Evolutionary conservation across 768 basidiomycete species (phyloP), one percentile per base, ranked within the genome.

Genomic region (Artomyces pyxidatus): DNA sequence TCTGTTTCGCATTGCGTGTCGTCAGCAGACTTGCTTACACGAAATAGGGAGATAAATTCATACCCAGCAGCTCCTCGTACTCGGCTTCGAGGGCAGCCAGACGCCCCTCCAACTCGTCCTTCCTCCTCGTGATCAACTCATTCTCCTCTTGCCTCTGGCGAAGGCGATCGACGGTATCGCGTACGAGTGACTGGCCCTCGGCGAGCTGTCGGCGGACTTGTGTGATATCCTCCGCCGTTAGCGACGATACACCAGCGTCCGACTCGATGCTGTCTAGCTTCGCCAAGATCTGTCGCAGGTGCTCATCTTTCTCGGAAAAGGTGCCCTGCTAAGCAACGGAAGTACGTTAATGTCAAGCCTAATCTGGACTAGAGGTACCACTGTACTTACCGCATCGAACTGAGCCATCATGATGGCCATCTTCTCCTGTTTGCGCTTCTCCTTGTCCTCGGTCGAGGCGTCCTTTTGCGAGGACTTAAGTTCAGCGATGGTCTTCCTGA

Each of bases 361-460:
- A 16, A 10, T 23, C 9, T n/a, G 30, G 42, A n/a, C 17, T 19
- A 23, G 27, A 14, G 7, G 8, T 19, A 41, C 14, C 49, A 44
- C 39, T 47, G 49, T n/a, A 71, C 86, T 61, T 56, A 95, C 95
- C 53, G 87, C 78, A 68, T 98, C 94, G 58, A 99, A 95, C 66
- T 95, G 94, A 50, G 95, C 91, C 95, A 99, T 97, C 91, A 99
- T 96, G 57, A 93, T 74, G 8, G 91, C 93, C 88, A 99, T 90
- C 77, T 97, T 97, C 73, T 98, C 95, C 61, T 95, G 92, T 68
- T 98, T 98, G 66, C 88, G 82, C 75, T 91, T 96, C 75, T 99
- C 96, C 71, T 94, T 97, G 65, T 97, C 96, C 65, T 98, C 96
- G 27, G 83, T 83, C 32, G 85, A 84, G 14, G 85, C 80, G 52